Evolutionary conservation across 495 filamentous ascomycete species (phyloP), one percentile per base, ranked within the genome.

Genomic region (Terfezia boudieri): DNA sequence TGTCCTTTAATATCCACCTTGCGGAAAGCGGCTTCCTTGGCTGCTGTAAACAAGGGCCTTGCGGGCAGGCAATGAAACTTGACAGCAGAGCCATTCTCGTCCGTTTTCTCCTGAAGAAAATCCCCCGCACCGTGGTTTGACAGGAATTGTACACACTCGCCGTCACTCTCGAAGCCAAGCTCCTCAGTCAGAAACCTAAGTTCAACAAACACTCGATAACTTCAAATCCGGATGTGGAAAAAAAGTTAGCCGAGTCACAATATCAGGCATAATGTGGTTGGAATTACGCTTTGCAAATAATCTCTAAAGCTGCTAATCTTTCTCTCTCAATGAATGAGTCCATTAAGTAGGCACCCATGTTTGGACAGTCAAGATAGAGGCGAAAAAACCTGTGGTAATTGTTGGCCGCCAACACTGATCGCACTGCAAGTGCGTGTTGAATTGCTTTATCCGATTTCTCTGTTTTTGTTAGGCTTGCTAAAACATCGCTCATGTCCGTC

Each of bases 331-430:
- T 80, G 70, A 98, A 95, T 84, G 92, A 94, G 70, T 99, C 90
- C 82, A 99, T 92, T 7, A 99, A 76, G 70, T 96, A 95, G 58
- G 82, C 86, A 49, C 90, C 87, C 92, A 99, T 96, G 62, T 93
- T 90, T 20, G 90, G 90, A 11, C 86, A 84, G 62, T 90, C 83
- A 56, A 90, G 76, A 66, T 94, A 99, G 22, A 99, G 74, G 66
- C 81, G 81, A 75, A 96, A 96, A 67, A 99, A 94, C 60, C 77
- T 86, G 70, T 96, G 89, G 67, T 94, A 94, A 69, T 96, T 99
- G 58, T 86, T 86, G 64, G 90, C 71, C 54, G 92, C 88, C 59
- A 98, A 71, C 35, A 87, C 82, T 38, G 90, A 94, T 43, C 90
- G 83, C 38, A 95, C 86, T 61, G 84, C 75, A 53, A 99, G 70